phyloP scores from a whole-genome alignment of 495 filamentous ascomycete genomes.

The Pyronema omphalodes region DNA sequence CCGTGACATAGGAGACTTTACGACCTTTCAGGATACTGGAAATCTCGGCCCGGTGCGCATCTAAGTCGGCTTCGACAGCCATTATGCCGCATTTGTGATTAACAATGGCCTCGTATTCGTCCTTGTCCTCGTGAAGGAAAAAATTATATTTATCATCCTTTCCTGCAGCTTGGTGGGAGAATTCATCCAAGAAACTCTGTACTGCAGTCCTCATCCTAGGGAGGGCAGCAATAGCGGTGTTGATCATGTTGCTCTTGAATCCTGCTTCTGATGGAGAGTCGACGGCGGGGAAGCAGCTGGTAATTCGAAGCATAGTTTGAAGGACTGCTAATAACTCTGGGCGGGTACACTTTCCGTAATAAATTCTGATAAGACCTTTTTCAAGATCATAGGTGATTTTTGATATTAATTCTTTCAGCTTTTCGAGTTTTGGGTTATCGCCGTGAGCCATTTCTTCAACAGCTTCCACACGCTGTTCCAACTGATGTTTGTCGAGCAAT shows the following conservation, averaged over 20 bases:
- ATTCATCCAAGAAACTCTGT: slow-evolving; percentile 55
- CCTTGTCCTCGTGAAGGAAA: slow-evolving; percentile 67
- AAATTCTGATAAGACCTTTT: slow-evolving; percentile 81
- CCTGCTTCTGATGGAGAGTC: slow-evolving; percentile 47
- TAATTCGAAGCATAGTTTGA: slow-evolving; percentile 66
- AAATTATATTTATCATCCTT: slow-evolving; percentile 86
- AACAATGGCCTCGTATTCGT: slow-evolving; percentile 43
- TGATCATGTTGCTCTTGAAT: slow-evolving; percentile 54
- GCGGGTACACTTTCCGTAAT: slow-evolving; percentile 86
- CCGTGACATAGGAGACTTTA: slow-evolving; percentile 55
- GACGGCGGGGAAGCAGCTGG: slow-evolving; percentile 50
- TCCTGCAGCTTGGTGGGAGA: slow-evolving; percentile 68
- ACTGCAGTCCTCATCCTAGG: slow-evolving; percentile 58
- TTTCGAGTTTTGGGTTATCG: slow-evolving; percentile 47
- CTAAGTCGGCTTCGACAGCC: slow-evolving; percentile 69
- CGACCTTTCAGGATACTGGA: slow-evolving; percentile 52
- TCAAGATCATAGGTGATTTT: slow-evolving; percentile 72
- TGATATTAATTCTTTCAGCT: slow-evolving; percentile 46
- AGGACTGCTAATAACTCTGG: slow-evolving; percentile 74
- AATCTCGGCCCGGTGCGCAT: slow-evolving; percentile 52
- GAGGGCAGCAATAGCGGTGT: slow-evolving; percentile 52
- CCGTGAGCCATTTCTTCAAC: slow-evolving; percentile 74
- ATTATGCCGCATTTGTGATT: slow-evolving; percentile 81
- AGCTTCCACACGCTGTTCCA: slow-evolving; percentile 71
- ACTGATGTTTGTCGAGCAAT: slow-evolving; percentile 52